These are phyloP conservation scores for Musa itinerans DNA, from an alignment of 176 grass and related monocot species.

Conservation along the genomic window DNA sequence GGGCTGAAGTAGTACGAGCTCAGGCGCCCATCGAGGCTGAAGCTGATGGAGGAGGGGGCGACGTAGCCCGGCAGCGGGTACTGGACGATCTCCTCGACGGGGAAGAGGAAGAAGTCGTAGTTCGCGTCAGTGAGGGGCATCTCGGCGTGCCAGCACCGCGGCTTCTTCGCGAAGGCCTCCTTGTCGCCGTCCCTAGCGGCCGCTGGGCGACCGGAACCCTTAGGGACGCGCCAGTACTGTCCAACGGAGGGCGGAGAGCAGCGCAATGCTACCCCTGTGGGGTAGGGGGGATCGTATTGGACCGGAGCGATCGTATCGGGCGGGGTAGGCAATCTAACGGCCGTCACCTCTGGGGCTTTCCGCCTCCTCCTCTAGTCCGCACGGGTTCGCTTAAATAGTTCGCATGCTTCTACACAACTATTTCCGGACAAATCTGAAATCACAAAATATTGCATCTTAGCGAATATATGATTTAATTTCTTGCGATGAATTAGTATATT, in stretches of 20 bases:
- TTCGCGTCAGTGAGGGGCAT: constrained; percentile 49
- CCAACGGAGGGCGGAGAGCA: neutral
- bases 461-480: too few species aligned
- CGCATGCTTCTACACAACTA: too few species aligned
- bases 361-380: neutral
- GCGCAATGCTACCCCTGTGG: neutral
- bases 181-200: constrained; percentile 34
- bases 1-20: constrained; percentile 69
- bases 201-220: neutral
- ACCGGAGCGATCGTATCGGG: constrained; percentile 3
- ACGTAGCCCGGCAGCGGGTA: constrained; percentile 82
- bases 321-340: constrained; percentile 1
- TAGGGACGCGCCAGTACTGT: too few species aligned
- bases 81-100: constrained; percentile 78
- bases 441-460: too few species aligned
- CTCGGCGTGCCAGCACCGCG: constrained; percentile 14
- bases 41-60: constrained; percentile 58
- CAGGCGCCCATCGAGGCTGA: constrained; percentile 76
- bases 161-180: constrained; percentile 22
- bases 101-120: constrained; percentile 22
- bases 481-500: too few species aligned
- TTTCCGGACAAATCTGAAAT: too few species aligned
- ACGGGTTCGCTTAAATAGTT: neutral
- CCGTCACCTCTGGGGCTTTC: neutral
- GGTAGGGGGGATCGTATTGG: too few species aligned